Conservation (phyloP, 345 rosid genomes). For the Salix brachista region DNA sequence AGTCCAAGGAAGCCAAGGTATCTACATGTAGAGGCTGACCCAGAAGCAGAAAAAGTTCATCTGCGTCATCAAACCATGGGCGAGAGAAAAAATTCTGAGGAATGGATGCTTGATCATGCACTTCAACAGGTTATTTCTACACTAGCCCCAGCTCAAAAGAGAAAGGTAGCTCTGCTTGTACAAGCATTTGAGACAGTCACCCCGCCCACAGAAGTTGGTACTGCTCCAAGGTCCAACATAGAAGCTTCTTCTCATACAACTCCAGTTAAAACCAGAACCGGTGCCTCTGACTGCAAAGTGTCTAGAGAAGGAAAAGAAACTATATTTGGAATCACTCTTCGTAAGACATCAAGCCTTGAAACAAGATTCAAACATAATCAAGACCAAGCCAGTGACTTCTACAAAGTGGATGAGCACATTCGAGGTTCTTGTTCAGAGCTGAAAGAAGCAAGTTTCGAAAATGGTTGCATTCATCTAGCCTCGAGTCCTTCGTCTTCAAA, state of each 20-base stretch:
- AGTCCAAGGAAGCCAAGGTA: constrained; percentile 40
- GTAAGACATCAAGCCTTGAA: constrained; percentile 9
- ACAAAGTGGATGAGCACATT: constrained; percentile 6
- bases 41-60: constrained; percentile 58
- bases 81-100: constrained; percentile 58
- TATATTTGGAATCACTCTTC: constrained; percentile 11
- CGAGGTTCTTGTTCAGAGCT: constrained; percentile 5
- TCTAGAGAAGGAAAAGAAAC: constrained; percentile 18
- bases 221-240: constrained; percentile 18
- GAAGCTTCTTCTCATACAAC: constrained; percentile 33
- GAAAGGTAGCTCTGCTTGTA: constrained; percentile 72
- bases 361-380: constrained; percentile 9
- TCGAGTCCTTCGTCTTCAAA: constrained; percentile 1
- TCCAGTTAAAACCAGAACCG: constrained; percentile 31
- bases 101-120: constrained; percentile 90
- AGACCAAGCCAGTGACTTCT: constrained; percentile 11
- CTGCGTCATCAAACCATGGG: constrained; percentile 58
- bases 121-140: constrained; percentile 72
- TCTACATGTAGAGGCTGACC: constrained; percentile 40
- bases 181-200: constrained; percentile 77
- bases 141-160: constrained; percentile 76
- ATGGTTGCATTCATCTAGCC: not conserved
- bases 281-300: constrained; percentile 18
- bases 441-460: constrained; percentile 9
- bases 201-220: constrained; percentile 34